Evolutionary conservation across 2,329 filamentous ascomycete species (phyloP).

Genomic region (Colletotrichum limetticola): DNA sequence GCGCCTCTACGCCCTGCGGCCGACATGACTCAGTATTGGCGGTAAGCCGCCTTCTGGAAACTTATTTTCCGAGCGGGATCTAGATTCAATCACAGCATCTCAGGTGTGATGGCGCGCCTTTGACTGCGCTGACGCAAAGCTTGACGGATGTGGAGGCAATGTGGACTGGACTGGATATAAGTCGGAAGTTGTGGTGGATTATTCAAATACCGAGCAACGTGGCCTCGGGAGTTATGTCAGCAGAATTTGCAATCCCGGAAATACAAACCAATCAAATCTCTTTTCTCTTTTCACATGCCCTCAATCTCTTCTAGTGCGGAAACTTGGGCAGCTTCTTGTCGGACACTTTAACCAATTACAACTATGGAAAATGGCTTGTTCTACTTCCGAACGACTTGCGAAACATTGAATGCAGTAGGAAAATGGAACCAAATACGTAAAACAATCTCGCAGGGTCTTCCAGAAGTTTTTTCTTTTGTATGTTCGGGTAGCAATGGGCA

Average conservation of each 20-base stretch:
- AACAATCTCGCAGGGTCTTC: neutral
- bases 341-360: neutral
- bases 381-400: neutral
- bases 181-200: neutral
- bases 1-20: constrained; percentile 1
- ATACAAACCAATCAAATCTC: neutral
- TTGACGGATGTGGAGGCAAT: neutral
- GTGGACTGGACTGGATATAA: constrained; percentile 4
- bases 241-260: neutral
- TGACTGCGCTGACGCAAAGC: neutral
- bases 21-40: constrained; percentile 1
- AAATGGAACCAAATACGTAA: neutral
- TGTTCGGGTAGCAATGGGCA: neutral
- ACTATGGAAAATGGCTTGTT: neutral
- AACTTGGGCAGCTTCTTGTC: neutral
- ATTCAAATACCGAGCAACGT: neutral
- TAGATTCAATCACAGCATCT: neutral
- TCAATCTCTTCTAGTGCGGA: neutral
- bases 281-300: neutral
- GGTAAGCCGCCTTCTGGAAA: neutral
- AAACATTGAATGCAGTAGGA: neutral
- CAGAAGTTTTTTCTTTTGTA: neutral
- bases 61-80: neutral
- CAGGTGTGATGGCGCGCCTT: too few species aligned
- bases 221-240: neutral